Evolutionary conservation across 2,329 filamentous ascomycete species (phyloP).

Genomic region (Grosmannia penicillata): DNA sequence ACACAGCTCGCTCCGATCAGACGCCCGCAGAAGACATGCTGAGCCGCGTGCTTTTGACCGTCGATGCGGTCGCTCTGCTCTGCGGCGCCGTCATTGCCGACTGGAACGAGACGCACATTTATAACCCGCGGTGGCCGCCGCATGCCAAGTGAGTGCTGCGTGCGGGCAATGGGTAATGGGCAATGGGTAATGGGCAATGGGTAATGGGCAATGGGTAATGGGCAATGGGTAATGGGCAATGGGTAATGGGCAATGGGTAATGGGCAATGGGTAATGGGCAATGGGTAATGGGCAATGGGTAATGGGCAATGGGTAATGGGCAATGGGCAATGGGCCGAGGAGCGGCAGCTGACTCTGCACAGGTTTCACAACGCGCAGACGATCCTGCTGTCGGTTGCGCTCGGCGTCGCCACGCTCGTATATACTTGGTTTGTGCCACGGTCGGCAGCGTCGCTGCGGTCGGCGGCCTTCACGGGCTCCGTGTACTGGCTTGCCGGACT

Average conservation of each 20-base stretch:
- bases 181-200: no score
- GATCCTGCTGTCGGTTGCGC: constrained; percentile 22
- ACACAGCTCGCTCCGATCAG: no score
- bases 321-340: no score
- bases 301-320: no score
- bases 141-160: constrained; percentile 24
- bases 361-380: constrained; percentile 28
- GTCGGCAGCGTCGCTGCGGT: constrained; percentile 13
- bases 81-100: constrained; percentile 23
- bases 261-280: no score
- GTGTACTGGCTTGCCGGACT: constrained; percentile 27
- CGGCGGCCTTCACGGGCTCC: constrained; percentile 21
- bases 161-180: not conserved
- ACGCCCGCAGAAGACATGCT: no score
- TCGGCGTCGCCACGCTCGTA: constrained; percentile 23
- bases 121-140: constrained; percentile 28
- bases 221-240: no score
- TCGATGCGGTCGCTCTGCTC: constrained; percentile 22
- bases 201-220: no score
- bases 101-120: constrained; percentile 25
- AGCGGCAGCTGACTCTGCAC: no score
- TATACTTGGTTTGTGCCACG: constrained; percentile 18
- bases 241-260: no score
- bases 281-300: no score
- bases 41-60: constrained; percentile 24